Base-by-base conservation (phyloP, 345 rosid species). In the Schrenkiella parvula region DNA sequence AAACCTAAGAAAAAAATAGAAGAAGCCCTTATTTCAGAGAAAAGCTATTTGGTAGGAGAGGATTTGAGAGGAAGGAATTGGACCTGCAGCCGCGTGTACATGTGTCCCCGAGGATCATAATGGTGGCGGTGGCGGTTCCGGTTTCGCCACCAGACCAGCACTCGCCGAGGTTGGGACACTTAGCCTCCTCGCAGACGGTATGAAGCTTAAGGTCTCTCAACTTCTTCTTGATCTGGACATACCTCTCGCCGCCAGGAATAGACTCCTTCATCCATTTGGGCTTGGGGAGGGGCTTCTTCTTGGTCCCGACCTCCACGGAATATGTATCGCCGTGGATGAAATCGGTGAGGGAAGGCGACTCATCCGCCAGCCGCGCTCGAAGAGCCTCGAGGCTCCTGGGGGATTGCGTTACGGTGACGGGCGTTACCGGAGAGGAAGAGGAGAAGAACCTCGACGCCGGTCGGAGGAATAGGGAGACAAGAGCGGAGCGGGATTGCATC, bases 131-230 rank as follows among this genome's bases (percentile, higher is more conserved):
- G 72, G 99, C 97, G 31, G 98, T 95, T 29, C 96, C 97, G 7
- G 96, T 95, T 71, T 95, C 97, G 25, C 99, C 99, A 4, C 98
- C 99, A 31, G 99, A 92, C 98, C 98, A 95, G 71, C 98, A 95
- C 80, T 95, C 97, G 3, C 98, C 97, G 70, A 95, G 72, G 76
- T 95, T 92, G 32, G 99, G 97, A 77, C 98, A 90, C 74, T 79
- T 86, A 8, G 98, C 99, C 81, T 95, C 99, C 79, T 92, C 99
- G 70, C 99, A 95, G 65, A 95, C 98, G 44, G 98, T 91, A 64
- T 95, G 99, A 41, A 95, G 93, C 65, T 95, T 95, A 79, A 95
- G 80, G 61, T 92, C 90, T 76, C 97, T 73, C 50, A 95, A 73
- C 80, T 95, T 95, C 82, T 82, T 92, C 88, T 95, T 95, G 80